These are phyloP conservation scores for Rhodotorula kratochvilovae DNA, from an alignment of 768 basidiomycete genomes.

Conservation along the genomic window DNA sequence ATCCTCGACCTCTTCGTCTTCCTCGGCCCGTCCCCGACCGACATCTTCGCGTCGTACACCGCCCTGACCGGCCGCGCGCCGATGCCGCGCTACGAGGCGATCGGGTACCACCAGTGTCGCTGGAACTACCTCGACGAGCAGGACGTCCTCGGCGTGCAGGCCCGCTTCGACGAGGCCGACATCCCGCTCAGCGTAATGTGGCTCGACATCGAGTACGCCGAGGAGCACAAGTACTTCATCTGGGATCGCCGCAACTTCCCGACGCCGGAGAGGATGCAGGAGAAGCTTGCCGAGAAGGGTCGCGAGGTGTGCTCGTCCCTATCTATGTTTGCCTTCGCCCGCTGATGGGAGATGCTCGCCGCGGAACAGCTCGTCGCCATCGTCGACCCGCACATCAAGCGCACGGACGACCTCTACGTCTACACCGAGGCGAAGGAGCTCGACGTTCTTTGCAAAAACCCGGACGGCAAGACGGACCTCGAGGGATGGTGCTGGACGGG, in stretches of 20 bases:
- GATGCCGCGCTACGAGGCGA: slow-evolving; percentile 83
- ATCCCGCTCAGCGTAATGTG: slow-evolving; percentile 95
- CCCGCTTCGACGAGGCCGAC: slow-evolving; percentile 84
- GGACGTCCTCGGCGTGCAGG: slow-evolving; percentile 78
- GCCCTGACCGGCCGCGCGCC: slow-evolving; percentile 76
- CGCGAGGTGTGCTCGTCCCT: slow-evolving; percentile 63
- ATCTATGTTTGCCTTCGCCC: too few relatives aligned
- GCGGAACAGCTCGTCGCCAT: slow-evolving; percentile 88
- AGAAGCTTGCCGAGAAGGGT: slow-evolving; percentile 74
- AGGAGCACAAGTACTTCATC: slow-evolving; percentile 93
- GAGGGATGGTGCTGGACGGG: slow-evolving; percentile 99
- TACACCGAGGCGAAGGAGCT: slow-evolving; percentile 78
- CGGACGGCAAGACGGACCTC: slow-evolving; percentile 70
- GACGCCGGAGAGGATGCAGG: slow-evolving; percentile 87
- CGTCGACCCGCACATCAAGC: slow-evolving; percentile 92
- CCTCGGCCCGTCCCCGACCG: slow-evolving; percentile 78
- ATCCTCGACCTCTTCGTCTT: slow-evolving; percentile 90
- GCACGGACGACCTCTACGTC: slow-evolving; percentile 68
- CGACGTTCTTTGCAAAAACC: slow-evolving; percentile 74
- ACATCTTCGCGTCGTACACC: slow-evolving; percentile 80
- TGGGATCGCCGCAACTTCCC: slow-evolving; percentile 93
- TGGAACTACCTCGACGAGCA: slow-evolving; percentile 95
- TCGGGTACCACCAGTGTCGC: slow-evolving; percentile 94
- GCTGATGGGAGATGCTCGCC: neutral
- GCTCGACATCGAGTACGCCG: slow-evolving; percentile 89